These are phyloP conservation scores for Filosporella fistucella DNA, from an alignment of 495 filamentous ascomycete genomes.

Conservation along the genomic window DNA sequence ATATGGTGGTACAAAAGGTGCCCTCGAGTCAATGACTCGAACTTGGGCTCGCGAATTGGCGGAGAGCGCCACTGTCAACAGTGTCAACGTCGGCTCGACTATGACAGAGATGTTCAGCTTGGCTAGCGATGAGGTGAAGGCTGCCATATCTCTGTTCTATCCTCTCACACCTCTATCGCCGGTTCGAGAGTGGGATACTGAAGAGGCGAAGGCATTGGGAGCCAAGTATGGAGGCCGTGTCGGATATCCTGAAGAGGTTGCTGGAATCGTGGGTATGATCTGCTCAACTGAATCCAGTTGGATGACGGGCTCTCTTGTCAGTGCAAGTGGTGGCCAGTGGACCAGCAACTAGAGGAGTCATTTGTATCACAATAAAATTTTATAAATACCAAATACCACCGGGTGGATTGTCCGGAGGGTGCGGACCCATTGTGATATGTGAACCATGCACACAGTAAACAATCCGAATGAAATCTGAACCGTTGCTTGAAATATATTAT, in stretches of 20 bases:
- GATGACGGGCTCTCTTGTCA: slow-evolving; percentile 78
- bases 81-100: slow-evolving; percentile 81
- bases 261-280: slow-evolving; percentile 78
- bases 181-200: slow-evolving; percentile 33
- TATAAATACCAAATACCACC: no score
- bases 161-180: neutral
- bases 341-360: no score
- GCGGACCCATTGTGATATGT: no score
- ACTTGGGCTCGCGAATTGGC: slow-evolving; percentile 80
- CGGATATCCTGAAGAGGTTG: slow-evolving; percentile 70
- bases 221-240: slow-evolving; percentile 60
- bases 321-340: slow-evolving; percentile 65
- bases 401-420: no score
- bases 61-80: slow-evolving; percentile 74
- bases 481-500: no score
- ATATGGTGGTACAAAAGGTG: slow-evolving; percentile 84
- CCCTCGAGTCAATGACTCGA: slow-evolving; percentile 83
- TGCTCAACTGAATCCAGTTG: slow-evolving; percentile 66
- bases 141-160: neutral
- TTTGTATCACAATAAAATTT: no score
- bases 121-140: slow-evolving; percentile 1
- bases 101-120: slow-evolving; percentile 58
- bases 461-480: no score
- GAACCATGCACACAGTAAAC: no score
- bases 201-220: slow-evolving; percentile 51